Conservation (phyloP, 106 monocot species). For the Allium cepa region DNA sequence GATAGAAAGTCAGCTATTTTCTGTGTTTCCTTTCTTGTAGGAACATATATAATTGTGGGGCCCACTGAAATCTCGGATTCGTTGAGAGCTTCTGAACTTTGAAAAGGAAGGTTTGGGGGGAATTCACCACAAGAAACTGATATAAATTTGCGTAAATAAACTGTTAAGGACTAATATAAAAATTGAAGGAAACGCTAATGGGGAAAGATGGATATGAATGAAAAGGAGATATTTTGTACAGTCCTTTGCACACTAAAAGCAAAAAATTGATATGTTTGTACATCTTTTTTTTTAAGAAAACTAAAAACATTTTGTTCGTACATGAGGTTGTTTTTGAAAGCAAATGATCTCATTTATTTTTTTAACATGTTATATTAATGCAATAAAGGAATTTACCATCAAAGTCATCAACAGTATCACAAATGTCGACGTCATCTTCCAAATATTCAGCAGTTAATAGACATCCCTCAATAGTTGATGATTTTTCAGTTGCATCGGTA, state of each 20-base stretch:
- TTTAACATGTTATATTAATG: too few species aligned
- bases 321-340: too few species aligned
- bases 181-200: not conserved
- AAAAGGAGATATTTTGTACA: too few species aligned
- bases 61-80: conserved; percentile 32
- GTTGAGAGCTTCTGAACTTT: conserved; percentile 10
- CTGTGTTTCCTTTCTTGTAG: conserved; percentile 81
- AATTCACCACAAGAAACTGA: conserved; percentile 78
- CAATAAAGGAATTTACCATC: conserved; percentile 50
- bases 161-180: not conserved
- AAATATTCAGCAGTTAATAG: conserved; percentile 47
- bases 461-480: conserved; percentile 7
- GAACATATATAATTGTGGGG: conserved; percentile 91
- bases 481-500: conserved; percentile 18
- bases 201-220: too few species aligned
- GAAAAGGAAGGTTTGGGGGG: conserved; percentile 16
- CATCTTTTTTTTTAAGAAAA: too few species aligned
- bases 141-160: not conserved
- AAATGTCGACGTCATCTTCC: conserved; percentile 71
- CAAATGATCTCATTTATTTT: too few species aligned
- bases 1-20: conserved; percentile 56
- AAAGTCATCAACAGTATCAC: conserved; percentile 52
- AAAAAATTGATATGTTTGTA: too few species aligned
- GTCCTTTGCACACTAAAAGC: too few species aligned
- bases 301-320: too few species aligned